Evolutionary conservation across 2,329 filamentous ascomycete genomes (phyloP), one percentile per base, ranked within the genome.

Genomic region (Biscogniauxia sp.): DNA sequence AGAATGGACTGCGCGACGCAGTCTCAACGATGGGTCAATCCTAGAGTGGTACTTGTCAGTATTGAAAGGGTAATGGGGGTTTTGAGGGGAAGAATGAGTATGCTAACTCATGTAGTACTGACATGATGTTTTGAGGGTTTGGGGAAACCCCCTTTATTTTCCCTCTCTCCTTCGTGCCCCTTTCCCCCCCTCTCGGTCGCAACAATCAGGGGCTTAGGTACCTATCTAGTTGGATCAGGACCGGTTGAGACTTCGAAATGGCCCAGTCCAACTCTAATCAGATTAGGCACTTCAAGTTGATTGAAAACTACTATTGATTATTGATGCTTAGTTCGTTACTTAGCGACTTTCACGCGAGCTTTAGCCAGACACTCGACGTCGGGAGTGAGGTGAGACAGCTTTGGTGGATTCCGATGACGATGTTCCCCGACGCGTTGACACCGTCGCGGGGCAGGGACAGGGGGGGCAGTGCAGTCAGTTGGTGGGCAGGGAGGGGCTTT

Each of bases 1-100:
- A 70, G 87, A 83, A 72, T 89, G 84, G 74, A 97, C 94, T 62
- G 93, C 92, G 68, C 92, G 88, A 66, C 92, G 89, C 52, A 96
- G 82, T 69, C 92, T 90, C 74, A 88, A 85, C 59, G 88, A 84
- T 60, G 91, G 84, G 65, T 92, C 88, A 77, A 94, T 92, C 70
- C 70, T 72, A 55, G 32, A 7, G 51, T 55, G n/a, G 41, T 8
- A 26, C 20, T 55, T 51, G 26, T 45, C 37, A 45, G 37, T 45
- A 4, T 45, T 6, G 37, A 17, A 17, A 45, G 15, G 37, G 15
- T 6, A 17, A 45, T 6, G 2, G 6, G 9, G 5, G 5, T n/a
- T 45, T 17, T 37, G 32, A 37, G n/a, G n/a, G n/a, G 32, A 37
- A 37, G 32, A 37, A 4, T 37, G 32, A 15, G 13, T 15, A 7